phyloP scores from a whole-genome alignment of 768 basidiomycete genomes.

The Galerina sulciceps region DNA sequence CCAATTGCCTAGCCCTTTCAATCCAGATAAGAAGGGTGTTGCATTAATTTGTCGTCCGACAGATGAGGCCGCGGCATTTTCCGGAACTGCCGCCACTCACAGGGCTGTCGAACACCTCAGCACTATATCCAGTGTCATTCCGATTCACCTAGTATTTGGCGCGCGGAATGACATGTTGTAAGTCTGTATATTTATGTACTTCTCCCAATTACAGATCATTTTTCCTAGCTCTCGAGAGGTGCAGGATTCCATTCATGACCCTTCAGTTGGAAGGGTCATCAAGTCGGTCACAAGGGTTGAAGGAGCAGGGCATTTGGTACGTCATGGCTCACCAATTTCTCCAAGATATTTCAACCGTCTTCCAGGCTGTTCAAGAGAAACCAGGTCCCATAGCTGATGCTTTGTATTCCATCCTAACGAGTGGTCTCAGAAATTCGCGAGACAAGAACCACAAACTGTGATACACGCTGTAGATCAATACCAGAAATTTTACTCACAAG shows the following conservation, averaged over 20 bases:
- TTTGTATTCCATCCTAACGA: too few relatives aligned
- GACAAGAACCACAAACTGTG: too few relatives aligned
- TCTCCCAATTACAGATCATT: too few relatives aligned
- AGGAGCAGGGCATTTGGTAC: slow-evolving; percentile 2
- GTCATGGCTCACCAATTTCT: background rate
- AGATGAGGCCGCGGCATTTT: background rate
- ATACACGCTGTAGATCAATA: too few relatives aligned
- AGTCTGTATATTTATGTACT: background rate
- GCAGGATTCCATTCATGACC: slow-evolving; percentile 4
- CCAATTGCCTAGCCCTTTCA: background rate
- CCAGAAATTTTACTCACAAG: too few relatives aligned
- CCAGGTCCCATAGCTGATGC: too few relatives aligned
- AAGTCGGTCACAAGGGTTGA: background rate
- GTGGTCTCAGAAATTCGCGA: too few relatives aligned
- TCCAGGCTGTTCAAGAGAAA: background rate
- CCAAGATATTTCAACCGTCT: background rate
- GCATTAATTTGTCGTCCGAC: background rate
- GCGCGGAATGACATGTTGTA: background rate
- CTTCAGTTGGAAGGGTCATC: background rate
- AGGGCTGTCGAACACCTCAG: background rate
- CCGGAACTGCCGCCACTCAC: background rate
- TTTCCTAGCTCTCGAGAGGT: background rate
- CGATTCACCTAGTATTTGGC: background rate
- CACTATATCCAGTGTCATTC: background rate
- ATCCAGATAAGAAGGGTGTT: background rate